Evolutionary conservation across 202 grass and related monocot genomes (phyloP).

Genomic region (Musa balbisiana): DNA sequence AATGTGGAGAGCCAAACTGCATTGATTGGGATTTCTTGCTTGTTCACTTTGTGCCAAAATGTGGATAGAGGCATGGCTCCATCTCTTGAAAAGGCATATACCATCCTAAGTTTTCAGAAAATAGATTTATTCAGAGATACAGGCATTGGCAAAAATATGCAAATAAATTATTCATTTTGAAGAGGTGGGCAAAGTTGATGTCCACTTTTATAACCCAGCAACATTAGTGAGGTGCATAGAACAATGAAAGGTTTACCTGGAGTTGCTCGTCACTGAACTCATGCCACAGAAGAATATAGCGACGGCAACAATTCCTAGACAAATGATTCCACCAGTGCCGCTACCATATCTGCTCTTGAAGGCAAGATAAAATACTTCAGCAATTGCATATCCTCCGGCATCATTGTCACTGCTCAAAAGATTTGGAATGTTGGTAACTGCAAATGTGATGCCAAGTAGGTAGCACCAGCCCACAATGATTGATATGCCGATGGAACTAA

Average conservation of each 20-base stretch:
- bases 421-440: conserved; percentile 54
- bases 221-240: background rate
- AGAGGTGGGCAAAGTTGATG: no score
- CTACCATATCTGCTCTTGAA: conserved; percentile 75
- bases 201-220: no score
- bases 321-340: conserved; percentile 67
- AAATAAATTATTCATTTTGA: no score
- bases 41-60: conserved; percentile 90
- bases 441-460: conserved; percentile 80
- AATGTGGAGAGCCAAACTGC: conserved; percentile 80
- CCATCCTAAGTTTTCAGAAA: conserved; percentile 49
- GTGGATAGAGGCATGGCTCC: conserved; percentile 88
- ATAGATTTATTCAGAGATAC: background rate
- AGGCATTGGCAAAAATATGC: no score
- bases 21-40: conserved; percentile 82
- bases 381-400: conserved; percentile 79
- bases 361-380: conserved; percentile 74
- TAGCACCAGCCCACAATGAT: conserved; percentile 81
- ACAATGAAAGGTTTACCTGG: conserved; percentile 43
- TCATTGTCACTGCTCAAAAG: conserved; percentile 63
- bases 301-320: conserved; percentile 75
- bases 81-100: conserved; percentile 91
- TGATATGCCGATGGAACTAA: conserved; percentile 73
- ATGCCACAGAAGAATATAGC: conserved; percentile 94
- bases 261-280: conserved; percentile 93